These are phyloP conservation scores for Tubosaeta sp. DNA, from an alignment of 768 basidiomycete genomes.

Conservation along the genomic window DNA sequence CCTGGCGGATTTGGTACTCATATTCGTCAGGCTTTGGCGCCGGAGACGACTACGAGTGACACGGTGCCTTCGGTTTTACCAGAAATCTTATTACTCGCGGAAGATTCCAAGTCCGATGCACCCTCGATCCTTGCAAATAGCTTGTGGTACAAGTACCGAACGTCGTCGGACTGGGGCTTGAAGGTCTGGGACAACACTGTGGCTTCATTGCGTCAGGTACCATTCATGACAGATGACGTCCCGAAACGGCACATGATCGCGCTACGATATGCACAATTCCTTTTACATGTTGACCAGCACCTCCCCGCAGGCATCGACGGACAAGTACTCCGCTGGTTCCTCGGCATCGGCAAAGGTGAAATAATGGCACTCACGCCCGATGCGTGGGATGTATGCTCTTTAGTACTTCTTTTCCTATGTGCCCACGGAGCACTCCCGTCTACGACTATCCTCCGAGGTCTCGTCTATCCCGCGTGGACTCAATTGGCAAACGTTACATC, in stretches of 20 bases:
- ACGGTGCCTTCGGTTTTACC: constrained; percentile 41
- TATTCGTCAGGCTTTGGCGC: constrained; percentile 36
- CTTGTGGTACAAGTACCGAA: constrained; percentile 80
- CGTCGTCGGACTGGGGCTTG: constrained; percentile 70
- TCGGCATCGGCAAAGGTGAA: constrained; percentile 62
- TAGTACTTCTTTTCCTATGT: constrained; percentile 59
- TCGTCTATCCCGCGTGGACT: constrained; percentile 79
- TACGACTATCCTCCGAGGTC: constrained; percentile 66
- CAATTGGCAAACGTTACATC: constrained; percentile 42
- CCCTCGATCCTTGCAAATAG: constrained; percentile 68
- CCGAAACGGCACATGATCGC: constrained; percentile 49
- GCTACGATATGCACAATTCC: constrained; percentile 63
- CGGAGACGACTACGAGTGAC: constrained; percentile 31
- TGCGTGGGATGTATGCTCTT: constrained; percentile 62
- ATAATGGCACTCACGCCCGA: constrained; percentile 54
- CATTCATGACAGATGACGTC: constrained; percentile 47
- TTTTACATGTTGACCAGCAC: constrained; percentile 72
- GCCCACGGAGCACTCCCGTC: constrained; percentile 66
- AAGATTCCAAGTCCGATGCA: constrained; percentile 54
- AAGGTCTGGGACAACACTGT: constrained; percentile 83
- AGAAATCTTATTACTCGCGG: constrained; percentile 65
- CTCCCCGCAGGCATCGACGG: constrained; percentile 69
- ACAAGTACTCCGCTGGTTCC: constrained; percentile 69
- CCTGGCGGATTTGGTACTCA: neutral
- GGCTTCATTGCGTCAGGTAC: constrained; percentile 67